Conservation (phyloP, 345 rosid species). For the Lumnitzera racemosa region DNA sequence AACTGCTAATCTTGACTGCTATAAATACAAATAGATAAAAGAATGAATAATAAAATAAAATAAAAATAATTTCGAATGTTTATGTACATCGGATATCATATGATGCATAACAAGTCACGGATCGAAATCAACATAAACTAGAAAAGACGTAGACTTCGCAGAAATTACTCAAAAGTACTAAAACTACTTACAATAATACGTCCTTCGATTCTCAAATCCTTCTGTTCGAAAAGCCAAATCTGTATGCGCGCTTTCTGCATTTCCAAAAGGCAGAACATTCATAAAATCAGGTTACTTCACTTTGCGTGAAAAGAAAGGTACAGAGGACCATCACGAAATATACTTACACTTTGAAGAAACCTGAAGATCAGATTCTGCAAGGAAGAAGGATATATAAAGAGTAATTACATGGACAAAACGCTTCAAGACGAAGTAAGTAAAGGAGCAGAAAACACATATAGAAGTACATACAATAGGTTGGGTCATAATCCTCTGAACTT, state of each 20-base stretch:
- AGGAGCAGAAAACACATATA: not conserved
- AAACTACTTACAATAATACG: conserved; percentile 40
- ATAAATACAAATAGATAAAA: too few relatives aligned
- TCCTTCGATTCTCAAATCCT: conserved; percentile 88
- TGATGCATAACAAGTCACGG: too few relatives aligned
- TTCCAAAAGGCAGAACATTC: not conserved
- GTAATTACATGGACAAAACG: too few relatives aligned
- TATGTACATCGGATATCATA: too few relatives aligned
- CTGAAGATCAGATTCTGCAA: conserved; percentile 87
- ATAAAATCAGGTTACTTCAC: not conserved
- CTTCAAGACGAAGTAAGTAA: not conserved
- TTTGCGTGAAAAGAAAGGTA: not conserved
- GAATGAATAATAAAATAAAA: too few relatives aligned
- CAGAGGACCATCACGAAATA: not conserved
- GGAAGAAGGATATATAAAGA: not conserved
- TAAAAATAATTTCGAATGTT: too few relatives aligned
- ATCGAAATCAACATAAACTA: too few relatives aligned
- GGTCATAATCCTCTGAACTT: conserved; percentile 55
- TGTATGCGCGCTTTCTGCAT: conserved; percentile 89
- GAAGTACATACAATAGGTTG: conserved; percentile 36
- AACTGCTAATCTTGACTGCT: too few relatives aligned
- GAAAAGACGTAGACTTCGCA: too few relatives aligned
- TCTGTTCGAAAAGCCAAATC: conserved; percentile 99
- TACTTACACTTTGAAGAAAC: conserved; percentile 88
- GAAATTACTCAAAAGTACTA: too few relatives aligned